Percentiles rank a stretch among this genome's conserved stretches.
These are phyloP conservation scores for Wickerhamomyces chambardii DNA, from an alignment of 805 yeast genomes.

Conservation along the genomic window DNA sequence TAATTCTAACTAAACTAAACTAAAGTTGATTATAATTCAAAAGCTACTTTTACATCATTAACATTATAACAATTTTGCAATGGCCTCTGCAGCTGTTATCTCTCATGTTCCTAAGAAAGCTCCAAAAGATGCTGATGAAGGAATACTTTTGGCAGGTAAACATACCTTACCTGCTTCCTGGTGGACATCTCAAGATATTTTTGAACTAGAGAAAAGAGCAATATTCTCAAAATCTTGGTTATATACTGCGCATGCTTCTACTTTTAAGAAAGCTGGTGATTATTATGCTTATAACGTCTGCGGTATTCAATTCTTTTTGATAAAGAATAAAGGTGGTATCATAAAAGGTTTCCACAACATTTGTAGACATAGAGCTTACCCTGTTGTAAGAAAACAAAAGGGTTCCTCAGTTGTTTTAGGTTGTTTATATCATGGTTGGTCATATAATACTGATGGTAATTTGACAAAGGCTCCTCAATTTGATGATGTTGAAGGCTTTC, in stretches of 20 bases:
- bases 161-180: constrained; percentile 59
- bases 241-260: constrained; percentile 39
- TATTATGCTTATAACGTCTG: constrained; percentile 39
- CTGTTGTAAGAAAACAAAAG: constrained; percentile 47
- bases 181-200: constrained; percentile 54
- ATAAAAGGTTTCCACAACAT: constrained; percentile 56
- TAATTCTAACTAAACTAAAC: too few relatives aligned
- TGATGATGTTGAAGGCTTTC: constrained; percentile 49
- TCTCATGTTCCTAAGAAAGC: constrained; percentile 15
- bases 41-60: not conserved
- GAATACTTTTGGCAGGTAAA: constrained; percentile 23
- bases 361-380: constrained; percentile 59
- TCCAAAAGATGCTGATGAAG: constrained; percentile 13
- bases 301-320: constrained; percentile 47
- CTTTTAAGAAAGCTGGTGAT: constrained; percentile 51
- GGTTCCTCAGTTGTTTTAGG: constrained; percentile 52
- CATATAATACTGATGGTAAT: constrained; percentile 51
- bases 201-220: constrained; percentile 49
- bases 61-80: not conserved
- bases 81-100: constrained; percentile 17
- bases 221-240: constrained; percentile 51
- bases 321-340: constrained; percentile 41
- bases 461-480: constrained; percentile 56
- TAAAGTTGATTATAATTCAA: too few relatives aligned
- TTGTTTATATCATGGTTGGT: constrained; percentile 60